A percentile compares a stretch with the other conserved stretches of the same genome.
These are phyloP conservation scores for Linnemannia exigua DNA, from an alignment of 192 early-diverging fungal species.

Conservation along the genomic window DNA sequence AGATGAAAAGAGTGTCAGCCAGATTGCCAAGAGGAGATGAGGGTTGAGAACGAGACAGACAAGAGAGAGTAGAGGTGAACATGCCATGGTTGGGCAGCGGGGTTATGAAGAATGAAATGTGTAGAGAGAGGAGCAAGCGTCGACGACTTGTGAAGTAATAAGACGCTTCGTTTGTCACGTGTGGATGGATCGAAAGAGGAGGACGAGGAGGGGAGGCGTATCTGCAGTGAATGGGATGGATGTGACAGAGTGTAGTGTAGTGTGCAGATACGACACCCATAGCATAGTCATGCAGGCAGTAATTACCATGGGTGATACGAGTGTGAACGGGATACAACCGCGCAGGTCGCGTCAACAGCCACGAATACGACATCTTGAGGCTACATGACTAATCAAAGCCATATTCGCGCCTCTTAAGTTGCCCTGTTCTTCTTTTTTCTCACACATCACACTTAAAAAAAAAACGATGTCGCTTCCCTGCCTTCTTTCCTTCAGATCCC, in stretches of 20 bases:
- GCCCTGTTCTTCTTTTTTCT: background rate
- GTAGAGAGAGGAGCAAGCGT: slow-evolving; percentile 2
- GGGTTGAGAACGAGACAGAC: background rate
- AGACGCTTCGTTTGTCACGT: background rate
- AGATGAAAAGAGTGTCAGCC: background rate
- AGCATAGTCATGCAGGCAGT: background rate
- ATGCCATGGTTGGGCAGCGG: slow-evolving; percentile 11
- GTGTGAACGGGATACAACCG: background rate
- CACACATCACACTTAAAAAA: background rate
- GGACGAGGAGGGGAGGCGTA: background rate
- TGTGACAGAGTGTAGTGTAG: too few species aligned
- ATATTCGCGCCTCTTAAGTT: background rate
- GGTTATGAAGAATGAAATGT: slow-evolving; percentile 1
- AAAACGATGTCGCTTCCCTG: background rate
- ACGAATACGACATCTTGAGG: background rate
- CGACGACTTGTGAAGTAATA: background rate
- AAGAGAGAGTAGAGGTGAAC: background rate
- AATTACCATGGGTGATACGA: background rate
- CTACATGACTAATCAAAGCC: slow-evolving; percentile 1
- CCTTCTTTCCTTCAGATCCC: background rate
- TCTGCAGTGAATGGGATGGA: too few species aligned
- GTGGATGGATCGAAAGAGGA: background rate
- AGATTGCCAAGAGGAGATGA: background rate
- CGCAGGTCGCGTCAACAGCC: background rate
- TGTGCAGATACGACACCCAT: too few species aligned